Base-by-base conservation (phyloP, 768 basidiomycete species). In the Pleurotus citrinopileatus region DNA sequence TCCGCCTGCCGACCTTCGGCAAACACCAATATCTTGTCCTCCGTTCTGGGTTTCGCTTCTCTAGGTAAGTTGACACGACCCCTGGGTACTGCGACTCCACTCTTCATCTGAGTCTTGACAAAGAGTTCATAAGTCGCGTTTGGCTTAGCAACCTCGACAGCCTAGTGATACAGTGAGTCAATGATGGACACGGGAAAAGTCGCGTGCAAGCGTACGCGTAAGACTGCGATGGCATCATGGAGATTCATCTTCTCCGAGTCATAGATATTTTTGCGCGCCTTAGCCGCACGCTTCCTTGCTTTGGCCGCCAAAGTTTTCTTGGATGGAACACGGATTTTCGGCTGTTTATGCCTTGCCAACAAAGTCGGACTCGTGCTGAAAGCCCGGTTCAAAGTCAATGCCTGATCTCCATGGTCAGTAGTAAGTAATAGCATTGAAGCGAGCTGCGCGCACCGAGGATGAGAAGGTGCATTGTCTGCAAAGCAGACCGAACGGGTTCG, bases 21-120 rank as follows among this genome's bases (percentile, higher is more conserved):
- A 62, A 98, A 98, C 26, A 96, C 94, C n/a, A 97, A 78, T 52
- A 98, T 86, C 53, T 80, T 84, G 56, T 91, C 89, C 61, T 86
- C 81, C 28, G 75, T 64, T 61, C 81, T 84, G 23, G 81, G 68
- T 63, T 91, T 91, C 34, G 88, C 81, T 61, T 95, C 91, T 44
- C 84, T 75, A 0, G 94, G 93, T 44, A 98, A 79, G 60, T 81
- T 86, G 47, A 94, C 84, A 58, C 94, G 89, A 2, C 97, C 97
- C 65, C 92, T 91, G 7, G 96, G 90, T 15, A 96, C 85, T 23
- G 90, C 80, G 40, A 87, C 75, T 60, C 91, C 90, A 65, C 86
- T 86, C 54, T 84, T 80, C 69, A 89, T 79, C 56, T 84, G 83
- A 1, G 93, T 93, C 61, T 89, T 87, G 56, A 98, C 74, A 44